Percentiles rank a stretch among this genome's conserved stretches.
Evolutionary conservation across 2,329 filamentous ascomycete genomes (phyloP).

Genomic region (Ceratocystis smalleyi): DNA sequence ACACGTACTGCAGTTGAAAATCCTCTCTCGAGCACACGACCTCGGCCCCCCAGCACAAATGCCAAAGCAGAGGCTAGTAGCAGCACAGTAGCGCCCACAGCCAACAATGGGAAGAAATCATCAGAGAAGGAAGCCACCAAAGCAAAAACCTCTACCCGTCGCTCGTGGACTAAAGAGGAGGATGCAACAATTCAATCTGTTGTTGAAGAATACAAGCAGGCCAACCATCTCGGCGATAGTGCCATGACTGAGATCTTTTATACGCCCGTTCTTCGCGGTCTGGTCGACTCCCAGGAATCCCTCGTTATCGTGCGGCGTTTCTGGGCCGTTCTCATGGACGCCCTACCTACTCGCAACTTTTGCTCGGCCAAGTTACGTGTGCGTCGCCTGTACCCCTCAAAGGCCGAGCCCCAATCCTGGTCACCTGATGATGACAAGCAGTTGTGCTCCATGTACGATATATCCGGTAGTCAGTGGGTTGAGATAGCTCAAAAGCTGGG

Average conservation of each 20-base stretch:
- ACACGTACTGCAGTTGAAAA: neutral
- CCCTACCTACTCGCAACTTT: conserved; percentile 9
- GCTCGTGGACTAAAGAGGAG: conserved; percentile 10
- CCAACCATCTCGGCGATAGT: conserved; percentile 2
- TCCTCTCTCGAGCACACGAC: neutral
- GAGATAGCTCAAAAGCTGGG: conserved; percentile 4
- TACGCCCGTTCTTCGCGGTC: conserved; percentile 12
- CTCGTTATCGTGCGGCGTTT: conserved; percentile 4
- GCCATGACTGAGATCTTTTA: conserved; percentile 9
- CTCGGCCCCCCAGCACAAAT: neutral
- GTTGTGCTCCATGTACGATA: neutral
- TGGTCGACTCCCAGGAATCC: conserved; percentile 7
- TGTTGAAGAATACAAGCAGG: conserved; percentile 4
- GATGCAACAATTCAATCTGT: neutral
- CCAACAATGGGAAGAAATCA: neutral
- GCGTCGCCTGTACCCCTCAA: conserved; percentile 8
- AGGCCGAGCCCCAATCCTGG: conserved; percentile 1
- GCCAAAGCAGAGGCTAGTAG: neutral
- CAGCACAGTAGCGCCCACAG: neutral
- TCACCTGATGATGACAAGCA: conserved; percentile 7
- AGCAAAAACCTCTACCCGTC: neutral
- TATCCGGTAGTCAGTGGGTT: conserved; percentile 10
- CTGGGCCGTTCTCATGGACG: conserved; percentile 4
- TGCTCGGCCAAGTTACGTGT: conserved; percentile 8
- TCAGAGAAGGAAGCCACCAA: neutral